A percentile compares a stretch with the other conserved stretches of the same genome.
These are phyloP conservation scores for Didymella sp. DNA, from an alignment of 2,329 filamentous ascomycete genomes.

Conservation along the genomic window DNA sequence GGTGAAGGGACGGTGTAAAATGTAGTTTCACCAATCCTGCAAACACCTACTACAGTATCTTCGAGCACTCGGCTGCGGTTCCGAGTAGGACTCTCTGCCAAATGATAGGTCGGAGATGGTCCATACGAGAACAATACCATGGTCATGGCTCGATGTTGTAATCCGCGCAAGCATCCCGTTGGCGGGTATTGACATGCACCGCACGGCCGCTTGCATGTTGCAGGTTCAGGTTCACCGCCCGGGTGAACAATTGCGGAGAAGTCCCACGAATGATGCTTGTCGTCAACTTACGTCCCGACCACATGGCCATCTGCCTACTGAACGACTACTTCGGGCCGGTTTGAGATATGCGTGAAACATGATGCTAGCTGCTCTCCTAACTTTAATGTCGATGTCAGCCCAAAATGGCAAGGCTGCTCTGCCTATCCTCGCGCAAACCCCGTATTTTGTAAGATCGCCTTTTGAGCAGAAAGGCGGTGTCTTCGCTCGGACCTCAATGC, in stretches of 20 bases:
- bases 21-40: background rate
- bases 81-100: background rate
- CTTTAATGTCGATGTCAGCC: conserved; percentile 1
- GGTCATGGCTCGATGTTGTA: background rate
- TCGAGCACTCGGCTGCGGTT: background rate
- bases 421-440: conserved; percentile 8
- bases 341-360: conserved; percentile 11
- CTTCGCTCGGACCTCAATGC: conserved; percentile 16
- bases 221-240: background rate
- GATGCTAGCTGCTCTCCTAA: background rate
- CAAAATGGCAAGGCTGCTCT: conserved; percentile 15
- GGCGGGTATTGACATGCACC: background rate
- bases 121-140: background rate
- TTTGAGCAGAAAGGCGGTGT: conserved; percentile 33
- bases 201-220: conserved; percentile 5
- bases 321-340: conserved; percentile 10
- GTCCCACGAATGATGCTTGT: background rate
- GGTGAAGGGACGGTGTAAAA: background rate
- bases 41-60: background rate
- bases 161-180: conserved; percentile 12
- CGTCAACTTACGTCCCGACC: conserved; percentile 1
- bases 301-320: conserved; percentile 8
- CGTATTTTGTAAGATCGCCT: conserved; percentile 29
- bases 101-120: background rate
- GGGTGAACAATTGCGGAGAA: conserved; percentile 13